Percentiles rank a stretch among this genome's conserved stretches.
Evolutionary conservation across 352 stramenopile genomes (phyloP).

Genomic region (Phytophthora nicotianae): DNA sequence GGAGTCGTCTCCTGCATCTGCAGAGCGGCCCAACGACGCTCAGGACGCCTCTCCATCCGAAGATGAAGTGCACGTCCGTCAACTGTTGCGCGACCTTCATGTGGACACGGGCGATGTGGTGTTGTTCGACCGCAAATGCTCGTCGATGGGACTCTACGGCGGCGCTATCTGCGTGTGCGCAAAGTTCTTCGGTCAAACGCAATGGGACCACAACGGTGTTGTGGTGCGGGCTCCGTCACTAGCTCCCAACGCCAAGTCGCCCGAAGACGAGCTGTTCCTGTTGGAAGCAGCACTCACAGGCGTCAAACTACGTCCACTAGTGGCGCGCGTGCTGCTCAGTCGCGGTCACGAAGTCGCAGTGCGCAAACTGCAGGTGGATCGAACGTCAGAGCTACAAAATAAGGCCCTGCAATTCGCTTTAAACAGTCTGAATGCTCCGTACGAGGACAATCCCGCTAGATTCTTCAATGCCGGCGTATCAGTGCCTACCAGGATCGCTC

Average conservation of each 20-base stretch:
- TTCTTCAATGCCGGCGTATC: constrained; percentile 81
- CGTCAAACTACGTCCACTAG: constrained; percentile 84
- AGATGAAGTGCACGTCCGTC: constrained; percentile 30
- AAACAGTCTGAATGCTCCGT: constrained; percentile 66
- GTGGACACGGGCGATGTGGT: constrained; percentile 83
- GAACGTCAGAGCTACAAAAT: constrained; percentile 61
- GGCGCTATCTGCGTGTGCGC: constrained; percentile 76
- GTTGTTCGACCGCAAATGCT: constrained; percentile 83
- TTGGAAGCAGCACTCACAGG: constrained; percentile 77
- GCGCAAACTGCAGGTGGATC: constrained; percentile 75
- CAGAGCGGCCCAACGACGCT: neutral
- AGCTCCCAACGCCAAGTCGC: constrained; percentile 12
- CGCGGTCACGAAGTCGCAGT: constrained; percentile 71
- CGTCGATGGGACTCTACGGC: constrained; percentile 79
- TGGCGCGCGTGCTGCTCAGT: constrained; percentile 77
- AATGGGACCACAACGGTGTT: constrained; percentile 89
- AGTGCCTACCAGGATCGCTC: constrained; percentile 69
- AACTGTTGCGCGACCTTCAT: constrained; percentile 55
- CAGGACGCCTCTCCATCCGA: neutral
- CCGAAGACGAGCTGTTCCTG: constrained; percentile 63
- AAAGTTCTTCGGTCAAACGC: constrained; percentile 83
- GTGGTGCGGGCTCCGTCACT: constrained; percentile 57
- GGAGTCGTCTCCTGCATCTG: neutral
- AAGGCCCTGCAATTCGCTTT: constrained; percentile 66
- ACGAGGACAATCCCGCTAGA: constrained; percentile 74